phyloP scores from a whole-genome alignment of 352 stramenopile genomes.

The Phytophthora citrophthora region DNA sequence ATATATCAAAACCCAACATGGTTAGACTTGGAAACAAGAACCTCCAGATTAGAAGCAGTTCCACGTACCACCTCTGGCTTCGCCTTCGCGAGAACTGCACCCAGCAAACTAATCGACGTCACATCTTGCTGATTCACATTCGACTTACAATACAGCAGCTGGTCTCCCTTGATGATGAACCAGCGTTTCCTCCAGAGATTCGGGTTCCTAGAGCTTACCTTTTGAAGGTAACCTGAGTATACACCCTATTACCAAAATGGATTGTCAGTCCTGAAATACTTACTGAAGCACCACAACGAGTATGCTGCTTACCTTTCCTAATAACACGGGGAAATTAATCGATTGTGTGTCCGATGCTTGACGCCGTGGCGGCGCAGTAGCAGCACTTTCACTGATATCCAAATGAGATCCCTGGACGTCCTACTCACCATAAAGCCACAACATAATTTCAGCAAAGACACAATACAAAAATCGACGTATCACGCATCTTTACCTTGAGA shows the following conservation, averaged over 20 bases:
- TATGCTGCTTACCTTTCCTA: constrained; percentile 60
- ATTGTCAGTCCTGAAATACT: not conserved
- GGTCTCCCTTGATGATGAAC: constrained; percentile 89
- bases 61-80: constrained; percentile 72
- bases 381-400: constrained; percentile 62
- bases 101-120: constrained; percentile 80
- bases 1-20: not conserved
- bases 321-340: constrained; percentile 70
- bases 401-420: constrained; percentile 74
- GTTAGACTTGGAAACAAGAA: constrained; percentile 6
- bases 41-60: not conserved
- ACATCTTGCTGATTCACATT: constrained; percentile 84
- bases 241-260: constrained; percentile 47
- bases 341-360: constrained; percentile 49
- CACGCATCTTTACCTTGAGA: constrained; percentile 59
- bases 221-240: constrained; percentile 82
- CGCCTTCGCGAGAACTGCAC: constrained; percentile 75
- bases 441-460: constrained; percentile 9
- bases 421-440: constrained; percentile 29
- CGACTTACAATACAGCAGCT: constrained; percentile 88
- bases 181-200: constrained; percentile 86
- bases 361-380: constrained; percentile 20
- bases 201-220: constrained; percentile 77
- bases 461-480: not conserved
- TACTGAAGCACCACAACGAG: not conserved